Evolutionary conservation across 345 rosid species (phyloP), one percentile per base, ranked within the genome.

Genomic region (Heritiera littoralis): DNA sequence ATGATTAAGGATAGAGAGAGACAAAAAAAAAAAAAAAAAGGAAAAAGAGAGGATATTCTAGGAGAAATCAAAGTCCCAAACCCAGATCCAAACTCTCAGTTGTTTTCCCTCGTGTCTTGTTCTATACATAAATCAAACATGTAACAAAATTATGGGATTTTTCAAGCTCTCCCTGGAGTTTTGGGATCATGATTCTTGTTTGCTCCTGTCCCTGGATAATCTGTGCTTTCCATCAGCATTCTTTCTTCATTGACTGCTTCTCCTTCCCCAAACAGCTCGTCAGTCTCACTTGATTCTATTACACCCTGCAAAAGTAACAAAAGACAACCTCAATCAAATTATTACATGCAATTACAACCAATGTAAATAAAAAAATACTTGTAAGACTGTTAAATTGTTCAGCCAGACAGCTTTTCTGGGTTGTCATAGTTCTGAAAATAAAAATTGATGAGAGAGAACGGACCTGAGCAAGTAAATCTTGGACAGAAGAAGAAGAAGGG

Each of bases 181-280:
- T 74, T 85, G 12, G 92, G 95, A 49, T 91, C 89, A 81, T 88
- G 95, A 77, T 83, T 84, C 79, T 85, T 83, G 84, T 91, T 91
- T 49, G 93, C 89, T 72, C 92, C 93, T 64, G 93, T 79, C 41
- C 90, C 95, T 49, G 93, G 89, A 81, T 91, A 91, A 74, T 91
- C 95, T 78, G 85, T 85, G 80, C 68, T 82, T 70, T 84, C 86
- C 65, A 88, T 32, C 15, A 78, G 87, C 89, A 88, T 89, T 85
- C 91, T 91, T 51, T 87, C 82, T 28, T 81, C 86, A 5, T 74
- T 68, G 20, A 55, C 49, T 58, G 72, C 81, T 58, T 59, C 81
- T 38, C 32, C 40, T 32, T 14, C 75, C 17, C 56, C 85, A 55
- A 41, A 17, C 43, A 64, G 2, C 73, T 64, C 80, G 56, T 40